Evolutionary conservation across 2,329 filamentous ascomycete species (phyloP).

Genomic region (Claviceps spartinae): DNA sequence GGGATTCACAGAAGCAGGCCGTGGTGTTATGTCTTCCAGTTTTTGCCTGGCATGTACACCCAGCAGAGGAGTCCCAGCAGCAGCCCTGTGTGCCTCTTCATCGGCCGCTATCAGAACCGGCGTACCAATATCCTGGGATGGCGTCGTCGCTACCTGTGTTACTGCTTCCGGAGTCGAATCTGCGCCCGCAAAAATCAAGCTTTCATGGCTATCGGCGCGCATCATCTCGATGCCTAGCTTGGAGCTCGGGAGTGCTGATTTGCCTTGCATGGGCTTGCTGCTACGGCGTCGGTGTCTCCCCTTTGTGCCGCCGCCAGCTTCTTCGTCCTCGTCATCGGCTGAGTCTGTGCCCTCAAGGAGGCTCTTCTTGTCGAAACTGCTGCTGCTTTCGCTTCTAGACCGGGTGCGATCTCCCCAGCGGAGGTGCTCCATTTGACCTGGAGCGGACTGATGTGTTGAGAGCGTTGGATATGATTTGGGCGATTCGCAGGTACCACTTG

Average conservation of each 20-base stretch:
- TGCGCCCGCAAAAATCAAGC: constrained; percentile 41
- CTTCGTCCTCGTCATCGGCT: constrained; percentile 90
- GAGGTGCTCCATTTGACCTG: constrained; percentile 42
- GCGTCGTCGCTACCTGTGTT: constrained; percentile 37
- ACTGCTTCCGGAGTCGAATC: constrained; percentile 37
- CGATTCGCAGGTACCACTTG: constrained; percentile 19
- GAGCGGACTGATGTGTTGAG: constrained; percentile 50
- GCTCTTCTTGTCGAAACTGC: constrained; percentile 49
- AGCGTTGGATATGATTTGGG: constrained; percentile 37
- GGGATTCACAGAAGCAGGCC: constrained; percentile 15
- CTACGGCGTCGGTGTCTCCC: constrained; percentile 34
- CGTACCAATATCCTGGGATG: constrained; percentile 27
- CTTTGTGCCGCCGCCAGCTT: constrained; percentile 45
- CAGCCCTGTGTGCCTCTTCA: background rate
- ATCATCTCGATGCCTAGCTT: constrained; percentile 97
- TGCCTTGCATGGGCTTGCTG: constrained; percentile 26
- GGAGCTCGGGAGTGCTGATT: constrained; percentile 55
- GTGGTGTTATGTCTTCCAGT: constrained; percentile 16
- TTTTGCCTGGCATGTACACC: background rate
- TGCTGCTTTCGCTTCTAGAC: constrained; percentile 57
- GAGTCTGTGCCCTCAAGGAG: constrained; percentile 65
- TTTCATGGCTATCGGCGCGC: constrained; percentile 89
- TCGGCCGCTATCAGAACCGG: constrained; percentile 14
- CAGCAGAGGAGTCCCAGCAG: constrained; percentile 8
- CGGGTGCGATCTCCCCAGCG: constrained; percentile 62